Base-by-base conservation (phyloP, 169 alveolate genomes). In the Eimeria maxima region DNA sequence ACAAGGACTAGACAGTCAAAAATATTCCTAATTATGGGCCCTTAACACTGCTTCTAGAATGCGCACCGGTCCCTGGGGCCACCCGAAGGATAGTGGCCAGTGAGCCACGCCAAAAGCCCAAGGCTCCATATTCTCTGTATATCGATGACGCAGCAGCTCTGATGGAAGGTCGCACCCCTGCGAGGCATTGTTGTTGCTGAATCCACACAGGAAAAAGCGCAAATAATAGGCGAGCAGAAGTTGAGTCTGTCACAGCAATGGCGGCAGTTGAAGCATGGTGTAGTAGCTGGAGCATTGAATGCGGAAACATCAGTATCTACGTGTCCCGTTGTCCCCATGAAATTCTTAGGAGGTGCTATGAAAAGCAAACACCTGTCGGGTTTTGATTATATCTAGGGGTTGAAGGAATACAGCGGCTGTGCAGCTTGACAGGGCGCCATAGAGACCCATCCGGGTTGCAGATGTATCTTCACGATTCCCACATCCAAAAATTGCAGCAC, bases 371-470 rank as follows among this genome's bases (percentile, higher is more conserved):
- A 80, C 94, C 94, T 95, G 97, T 29, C 87, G 96, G 24, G 97
- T 95, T 71, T 95, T 95, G 38, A 95, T 95, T 13, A 95, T 95
- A 81, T 95, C 97, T 10, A 95, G 93, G 22, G 97, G 97, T 63
- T 95, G 97, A 5, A 95, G 94, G 24, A 87, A 42, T 20, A 67
- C 92, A 22, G 95, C 96, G 8, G 94, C 92, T 57, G 81, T 71
- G 24, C 83, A 84, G 78, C 96, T 74, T 78, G 93, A 63, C 45
- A 93, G 63, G 33, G 96, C 96, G 55, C 96, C 96, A 20, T 87
- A 87, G 60, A 93, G 60, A 44, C 96, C 96, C 88, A 86, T 86
- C 29, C 76, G 93, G 80, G 93, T 45, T 14, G 91, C 33, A 24
- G 93, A 86, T 20, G 93, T 60, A 29, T 24, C 69, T 4, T 45